Evolutionary conservation across 805 yeast species (phyloP), one percentile per base, ranked within the genome.

Genomic region (Cyberlindnera americana): DNA sequence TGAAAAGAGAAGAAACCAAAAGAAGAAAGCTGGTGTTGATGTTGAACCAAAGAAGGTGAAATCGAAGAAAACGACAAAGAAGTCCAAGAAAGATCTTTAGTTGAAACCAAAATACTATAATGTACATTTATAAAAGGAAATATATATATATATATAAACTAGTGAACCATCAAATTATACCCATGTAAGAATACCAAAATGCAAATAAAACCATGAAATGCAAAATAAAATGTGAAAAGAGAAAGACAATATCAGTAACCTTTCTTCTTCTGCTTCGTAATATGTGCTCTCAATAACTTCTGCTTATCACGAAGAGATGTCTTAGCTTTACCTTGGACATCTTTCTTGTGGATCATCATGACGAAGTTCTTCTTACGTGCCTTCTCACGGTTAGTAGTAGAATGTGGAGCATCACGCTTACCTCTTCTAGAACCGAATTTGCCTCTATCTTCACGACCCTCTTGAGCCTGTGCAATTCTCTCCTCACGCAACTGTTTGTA

Each of bases 341-440:
- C 81, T 56, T 79, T 79, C 69, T 91, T 93, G 66, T 93, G 99
- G 53, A 93, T 86, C 91, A 86, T 86, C 99, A 93, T 93, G 60
- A 93, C 91, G 60, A 89, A 93, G 67, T 93, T 93, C 96, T 93
- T 93, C 88, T 88, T 88, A 64, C 98, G 77, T 18, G 89, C 95
- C 77, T 93, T 93, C 66, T 95, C 97, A 65, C 79, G 80, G 64
- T 93, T 93, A 3, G 99, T 93, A 10, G 98, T 90, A 21, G 95
- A 86, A 60, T 83, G 97, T 14, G 76, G 72, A 40, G 75, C 74
- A 18, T 79, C 83, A 45, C 78, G 77, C 64, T 81, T 82, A 56
- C 95, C 95, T 68, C 78, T 85, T 60, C 81, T 78, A 15, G 95
- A 84, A 19, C 97, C 96, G 55, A 81, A 91, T 62, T 83, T 83